Conservation (phyloP, 2,329 filamentous ascomycete genomes). For the Colletotrichum sp. region DNA sequence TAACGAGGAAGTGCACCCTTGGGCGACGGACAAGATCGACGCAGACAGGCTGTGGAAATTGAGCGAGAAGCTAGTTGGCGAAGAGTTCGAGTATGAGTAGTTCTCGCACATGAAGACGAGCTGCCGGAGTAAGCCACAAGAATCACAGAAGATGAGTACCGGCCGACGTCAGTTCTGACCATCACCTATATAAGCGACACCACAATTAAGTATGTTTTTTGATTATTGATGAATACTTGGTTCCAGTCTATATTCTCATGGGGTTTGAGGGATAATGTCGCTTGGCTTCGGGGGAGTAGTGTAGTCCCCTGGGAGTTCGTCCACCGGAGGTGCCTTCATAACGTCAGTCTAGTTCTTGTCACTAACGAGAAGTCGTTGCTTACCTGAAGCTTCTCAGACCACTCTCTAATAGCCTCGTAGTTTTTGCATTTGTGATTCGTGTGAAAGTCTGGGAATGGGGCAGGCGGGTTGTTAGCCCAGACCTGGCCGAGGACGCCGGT, state of each 20-base stretch:
- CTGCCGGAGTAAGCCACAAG: background rate
- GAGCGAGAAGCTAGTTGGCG: constrained; percentile 36
- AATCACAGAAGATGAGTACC: background rate
- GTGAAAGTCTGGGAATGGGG: constrained; percentile 66
- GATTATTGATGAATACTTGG: background rate
- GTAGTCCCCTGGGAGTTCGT: constrained; percentile 2
- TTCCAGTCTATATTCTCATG: background rate
- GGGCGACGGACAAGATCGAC: constrained; percentile 28
- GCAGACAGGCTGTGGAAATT: constrained; percentile 38
- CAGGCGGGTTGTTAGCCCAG: constrained; percentile 55
- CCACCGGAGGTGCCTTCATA: background rate
- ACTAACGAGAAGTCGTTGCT: background rate
- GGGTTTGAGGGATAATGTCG: constrained; percentile 1
- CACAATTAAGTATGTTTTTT: background rate
- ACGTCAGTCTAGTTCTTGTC: background rate
- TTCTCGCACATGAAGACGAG: background rate
- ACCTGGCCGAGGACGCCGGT: constrained; percentile 66
- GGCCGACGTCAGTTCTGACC: background rate
- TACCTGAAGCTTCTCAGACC: constrained; percentile 59
- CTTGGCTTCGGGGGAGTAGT: background rate
- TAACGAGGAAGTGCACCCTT: constrained; percentile 30
- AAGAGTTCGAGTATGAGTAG: constrained; percentile 30
- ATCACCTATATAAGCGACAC: background rate
- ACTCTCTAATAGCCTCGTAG: constrained; percentile 56
- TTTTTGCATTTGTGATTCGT: constrained; percentile 64